Evolutionary conservation across 768 basidiomycete genomes (phyloP).

Genomic region (Suillus brevipes): DNA sequence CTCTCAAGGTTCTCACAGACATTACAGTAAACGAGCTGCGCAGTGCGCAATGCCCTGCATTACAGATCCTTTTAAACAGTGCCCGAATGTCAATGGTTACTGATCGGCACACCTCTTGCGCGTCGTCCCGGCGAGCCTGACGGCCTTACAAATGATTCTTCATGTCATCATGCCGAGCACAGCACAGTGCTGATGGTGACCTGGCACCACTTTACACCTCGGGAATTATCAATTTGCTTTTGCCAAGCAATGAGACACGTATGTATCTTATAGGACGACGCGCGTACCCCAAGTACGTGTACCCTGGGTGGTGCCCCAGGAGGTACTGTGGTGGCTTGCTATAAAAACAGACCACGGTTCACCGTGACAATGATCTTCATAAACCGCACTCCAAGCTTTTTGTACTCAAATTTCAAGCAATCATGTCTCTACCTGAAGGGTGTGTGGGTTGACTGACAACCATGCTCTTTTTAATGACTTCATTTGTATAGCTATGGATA

Average conservation of each 20-base stretch:
- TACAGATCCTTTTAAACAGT: neutral
- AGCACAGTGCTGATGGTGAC: neutral
- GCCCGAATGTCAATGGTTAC: too few relatives aligned
- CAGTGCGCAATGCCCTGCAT: too few relatives aligned
- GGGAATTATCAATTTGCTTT: neutral
- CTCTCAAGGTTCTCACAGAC: too few relatives aligned
- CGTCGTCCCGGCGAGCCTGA: neutral
- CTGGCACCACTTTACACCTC: neutral
- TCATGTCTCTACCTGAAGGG: neutral
- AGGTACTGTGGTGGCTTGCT: neutral
- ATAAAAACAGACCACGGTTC: neutral
- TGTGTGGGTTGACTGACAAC: neutral
- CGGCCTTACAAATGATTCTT: neutral
- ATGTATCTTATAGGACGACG: neutral
- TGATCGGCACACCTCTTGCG: neutral
- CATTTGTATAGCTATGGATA: slow-evolving; percentile 47
- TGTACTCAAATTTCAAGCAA: slow-evolving; percentile 30
- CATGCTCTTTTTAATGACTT: neutral
- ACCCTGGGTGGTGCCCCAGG: neutral
- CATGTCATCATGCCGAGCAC: neutral
- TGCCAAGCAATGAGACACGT: neutral
- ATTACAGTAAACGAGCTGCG: neutral
- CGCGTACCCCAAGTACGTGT: neutral
- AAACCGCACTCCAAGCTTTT: slow-evolving; percentile 8
- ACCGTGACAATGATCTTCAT: neutral